Evolutionary conservation across 1,284 basidiomycete species (phyloP).

Genomic region (Naganishia sp.): DNA sequence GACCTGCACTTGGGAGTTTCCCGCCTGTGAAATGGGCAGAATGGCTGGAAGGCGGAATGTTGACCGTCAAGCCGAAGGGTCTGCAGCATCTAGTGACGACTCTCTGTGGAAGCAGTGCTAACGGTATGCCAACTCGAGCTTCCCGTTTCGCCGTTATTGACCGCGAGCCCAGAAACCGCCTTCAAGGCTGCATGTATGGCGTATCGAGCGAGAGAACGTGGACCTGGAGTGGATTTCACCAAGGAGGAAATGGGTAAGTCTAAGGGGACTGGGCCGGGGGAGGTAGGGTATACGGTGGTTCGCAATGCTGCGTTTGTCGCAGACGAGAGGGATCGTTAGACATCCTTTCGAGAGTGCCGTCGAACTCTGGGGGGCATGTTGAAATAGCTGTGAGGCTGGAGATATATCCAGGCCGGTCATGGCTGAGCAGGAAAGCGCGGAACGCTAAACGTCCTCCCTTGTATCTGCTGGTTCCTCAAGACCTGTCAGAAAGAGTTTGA

Average conservation of each 20-base stretch:
- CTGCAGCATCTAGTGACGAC: slow-evolving; percentile 56
- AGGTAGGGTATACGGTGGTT: too few relatives aligned
- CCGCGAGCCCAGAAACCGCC: slow-evolving; percentile 53
- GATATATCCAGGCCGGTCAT: too few relatives aligned
- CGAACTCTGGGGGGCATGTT: background rate
- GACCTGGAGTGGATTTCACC: slow-evolving; percentile 39
- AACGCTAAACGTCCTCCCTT: too few relatives aligned
- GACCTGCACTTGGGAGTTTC: slow-evolving; percentile 60
- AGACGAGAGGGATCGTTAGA: too few relatives aligned
- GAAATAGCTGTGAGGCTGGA: too few relatives aligned
- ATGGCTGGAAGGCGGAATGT: slow-evolving; percentile 56
- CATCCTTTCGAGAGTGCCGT: too few relatives aligned
- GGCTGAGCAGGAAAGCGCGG: too few relatives aligned
- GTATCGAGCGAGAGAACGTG: slow-evolving; percentile 51
- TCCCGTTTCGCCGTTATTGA: background rate
- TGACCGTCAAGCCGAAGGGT: slow-evolving; percentile 58
- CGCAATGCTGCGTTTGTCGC: too few relatives aligned
- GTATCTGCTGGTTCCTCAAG: too few relatives aligned
- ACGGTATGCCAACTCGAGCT: slow-evolving; percentile 29
- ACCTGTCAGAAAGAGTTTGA: too few relatives aligned
- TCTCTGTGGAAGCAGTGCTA: slow-evolving; percentile 50
- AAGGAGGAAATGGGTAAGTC: slow-evolving; percentile 43
- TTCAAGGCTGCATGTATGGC: slow-evolving; percentile 61
- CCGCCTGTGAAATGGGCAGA: slow-evolving; percentile 57
- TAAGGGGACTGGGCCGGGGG: too few relatives aligned